A percentile compares a stretch with the other conserved stretches of the same genome.
Evolutionary conservation across 306 rosid genomes (phyloP).

Genomic region (Glycine tomentella): DNA sequence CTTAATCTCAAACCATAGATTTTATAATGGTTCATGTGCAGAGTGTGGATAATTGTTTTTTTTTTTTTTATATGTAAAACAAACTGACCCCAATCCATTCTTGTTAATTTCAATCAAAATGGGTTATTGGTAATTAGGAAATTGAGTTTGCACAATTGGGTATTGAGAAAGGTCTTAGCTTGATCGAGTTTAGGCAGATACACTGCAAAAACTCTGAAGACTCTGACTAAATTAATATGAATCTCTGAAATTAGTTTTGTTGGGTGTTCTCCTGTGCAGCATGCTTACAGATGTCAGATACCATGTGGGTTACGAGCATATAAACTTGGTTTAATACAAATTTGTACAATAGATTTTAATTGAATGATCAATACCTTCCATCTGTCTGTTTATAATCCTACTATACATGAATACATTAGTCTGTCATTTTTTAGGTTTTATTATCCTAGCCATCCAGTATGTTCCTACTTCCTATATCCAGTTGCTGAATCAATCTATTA

Average conservation of each 20-base stretch:
- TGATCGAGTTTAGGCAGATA: not conserved
- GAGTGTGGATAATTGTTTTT: not conserved
- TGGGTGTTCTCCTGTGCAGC: too few species aligned
- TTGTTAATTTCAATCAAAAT: not conserved
- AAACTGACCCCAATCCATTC: not conserved
- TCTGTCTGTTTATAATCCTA: too few species aligned
- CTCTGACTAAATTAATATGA: too few species aligned
- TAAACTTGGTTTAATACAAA: too few species aligned
- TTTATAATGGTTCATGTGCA: not conserved
- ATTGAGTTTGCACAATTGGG: conserved; percentile 25
- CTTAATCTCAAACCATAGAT: not conserved
- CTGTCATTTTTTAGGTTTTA: not conserved
- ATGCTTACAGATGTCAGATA: too few species aligned
- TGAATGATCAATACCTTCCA: too few species aligned
- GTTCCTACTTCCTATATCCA: not conserved
- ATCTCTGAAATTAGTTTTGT: too few species aligned
- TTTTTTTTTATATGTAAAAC: not conserved
- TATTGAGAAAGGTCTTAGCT: conserved; percentile 14
- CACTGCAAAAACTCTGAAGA: not conserved
- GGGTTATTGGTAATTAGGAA: conserved; percentile 3
- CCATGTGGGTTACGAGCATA: too few species aligned
- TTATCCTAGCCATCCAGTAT: not conserved
- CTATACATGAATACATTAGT: too few species aligned
- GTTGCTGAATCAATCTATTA: conserved; percentile 22
- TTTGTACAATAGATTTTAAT: too few species aligned